Evolutionary conservation across 1,284 basidiomycete species (phyloP).

Genomic region (Cystobasidium pallidum): DNA sequence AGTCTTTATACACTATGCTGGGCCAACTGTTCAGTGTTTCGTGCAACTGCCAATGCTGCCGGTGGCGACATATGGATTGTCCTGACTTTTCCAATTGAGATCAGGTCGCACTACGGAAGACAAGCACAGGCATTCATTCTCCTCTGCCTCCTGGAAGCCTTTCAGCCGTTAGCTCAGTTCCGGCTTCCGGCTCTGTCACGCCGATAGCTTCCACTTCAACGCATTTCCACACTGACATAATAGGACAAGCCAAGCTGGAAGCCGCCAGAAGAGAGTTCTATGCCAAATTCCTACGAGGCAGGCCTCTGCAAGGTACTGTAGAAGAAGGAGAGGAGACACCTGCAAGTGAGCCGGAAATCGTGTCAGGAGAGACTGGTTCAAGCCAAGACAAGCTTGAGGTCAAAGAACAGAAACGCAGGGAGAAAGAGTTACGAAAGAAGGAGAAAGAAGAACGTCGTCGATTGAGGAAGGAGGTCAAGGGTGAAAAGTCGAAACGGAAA

Average conservation of each 20-base stretch:
- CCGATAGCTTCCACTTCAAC: constrained; percentile 17
- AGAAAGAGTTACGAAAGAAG: background rate
- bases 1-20: background rate
- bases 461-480: constrained; percentile 15
- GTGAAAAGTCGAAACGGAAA: constrained; percentile 3
- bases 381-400: background rate
- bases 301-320: constrained; percentile 22
- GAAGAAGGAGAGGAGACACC: constrained; percentile 12
- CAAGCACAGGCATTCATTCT: constrained; percentile 38
- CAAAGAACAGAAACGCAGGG: background rate
- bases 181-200: background rate
- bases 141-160: constrained; percentile 26
- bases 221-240: constrained; percentile 37
- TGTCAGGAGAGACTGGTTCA: background rate
- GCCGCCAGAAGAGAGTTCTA: constrained; percentile 39
- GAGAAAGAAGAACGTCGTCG: constrained; percentile 24
- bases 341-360: background rate
- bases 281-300: constrained; percentile 39
- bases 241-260: constrained; percentile 42
- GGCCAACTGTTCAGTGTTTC: no score
- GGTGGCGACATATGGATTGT: background rate
- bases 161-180: constrained; percentile 15
- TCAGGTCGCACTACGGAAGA: constrained; percentile 13
- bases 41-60: background rate
- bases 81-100: background rate